Evolutionary conservation across 2,329 filamentous ascomycete genomes (phyloP), one percentile per base, ranked within the genome.

Genomic region (Phialophora macrospora): DNA sequence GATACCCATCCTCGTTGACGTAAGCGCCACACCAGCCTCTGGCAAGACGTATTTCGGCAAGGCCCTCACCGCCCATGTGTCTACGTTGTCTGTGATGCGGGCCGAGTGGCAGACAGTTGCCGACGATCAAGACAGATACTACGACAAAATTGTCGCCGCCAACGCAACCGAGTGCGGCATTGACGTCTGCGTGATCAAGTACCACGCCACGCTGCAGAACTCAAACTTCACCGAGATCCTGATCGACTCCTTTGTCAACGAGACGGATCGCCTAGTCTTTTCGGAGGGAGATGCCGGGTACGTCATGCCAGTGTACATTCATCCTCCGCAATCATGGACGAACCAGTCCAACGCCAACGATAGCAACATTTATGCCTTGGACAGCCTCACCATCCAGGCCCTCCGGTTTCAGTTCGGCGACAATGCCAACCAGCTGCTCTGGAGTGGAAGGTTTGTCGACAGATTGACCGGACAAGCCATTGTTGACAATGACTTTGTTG

Each of bases 81-180:
- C 46, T 22, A 55, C 34, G 7, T n/a, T 61, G 22, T 61, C 59
- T 12, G 48, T 44, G 17, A 61, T 61, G 46, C 46, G 34, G 4
- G 59, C 59, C 22, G 24, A 46, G 46, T 61, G 59, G 59, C 20
- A 52, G 14, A n/a, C 9, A 12, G 12, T 22, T 14, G 7, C 26
- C 30, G 22, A 48, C 22, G 44, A 30, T 9, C 52, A 20, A 14
- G 59, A 20, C 26, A 32, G 17, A 20, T n/a, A 26, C 22, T 52
- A 52, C 48, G 11, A 52, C 20, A 52, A 17, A n/a, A 28, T 52
- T 14, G 3, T 28, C 30, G 48, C 24, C n/a, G 48, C 14, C 59
- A 61, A 61, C 20, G 59, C 46, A 12, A 61, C 59, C 28, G 59
- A 52, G 12, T 52, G 59, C 26, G 59, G 46, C 26, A 28, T 61